Base-by-base conservation (phyloP, 2,329 filamentous ascomycete species). In the Verticillium albo-atrum region DNA sequence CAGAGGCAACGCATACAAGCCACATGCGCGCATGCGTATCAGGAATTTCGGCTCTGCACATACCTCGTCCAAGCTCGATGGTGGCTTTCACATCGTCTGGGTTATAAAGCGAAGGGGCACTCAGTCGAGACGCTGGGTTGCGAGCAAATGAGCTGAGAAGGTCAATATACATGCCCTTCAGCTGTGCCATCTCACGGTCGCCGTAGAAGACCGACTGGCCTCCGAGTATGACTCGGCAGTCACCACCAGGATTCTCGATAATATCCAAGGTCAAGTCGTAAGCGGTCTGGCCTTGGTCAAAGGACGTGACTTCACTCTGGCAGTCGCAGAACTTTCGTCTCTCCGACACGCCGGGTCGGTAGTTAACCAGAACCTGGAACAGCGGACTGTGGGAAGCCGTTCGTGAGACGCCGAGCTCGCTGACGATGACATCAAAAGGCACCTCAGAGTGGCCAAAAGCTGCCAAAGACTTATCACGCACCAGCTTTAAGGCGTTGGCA, bases 351-450 rank as follows among this genome's bases (percentile, higher is more conserved):
- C 15, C 12, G 35, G 15, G n/a, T n/a, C 35, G 35, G 15, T 82
- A 83, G 65, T 83, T 74, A 42, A 82, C 63, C 20, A 77, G 74
- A 1, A 68, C 72, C 59, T 82, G 80, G 67, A 82, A 82, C 1
- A 83, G 54, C 0, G 80, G 80, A 30, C 62, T 75, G 57, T 76
- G 63, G 0, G 69, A 64, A 0, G n/a, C n/a, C n/a, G 74, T 62
- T 5, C 79, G 69, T 0, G 71, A 64, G 1, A 79, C 70, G 10
- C 73, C 68, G 1, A 83, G 66, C 51, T 77, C 70, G 2, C 76
- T 67, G 0, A 82, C 67, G 0, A 83, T 63, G 1, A 77, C 66
- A 57, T 82, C 74, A 57, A 82, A 79, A 0, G 80, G 81, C 1
- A 82, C 60, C 0, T 63, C 60, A 0, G 79, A 77, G 58, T 80